Base-by-base conservation (phyloP, 352 stramenopile species). In the Globisporangium rhizosaccharum region DNA sequence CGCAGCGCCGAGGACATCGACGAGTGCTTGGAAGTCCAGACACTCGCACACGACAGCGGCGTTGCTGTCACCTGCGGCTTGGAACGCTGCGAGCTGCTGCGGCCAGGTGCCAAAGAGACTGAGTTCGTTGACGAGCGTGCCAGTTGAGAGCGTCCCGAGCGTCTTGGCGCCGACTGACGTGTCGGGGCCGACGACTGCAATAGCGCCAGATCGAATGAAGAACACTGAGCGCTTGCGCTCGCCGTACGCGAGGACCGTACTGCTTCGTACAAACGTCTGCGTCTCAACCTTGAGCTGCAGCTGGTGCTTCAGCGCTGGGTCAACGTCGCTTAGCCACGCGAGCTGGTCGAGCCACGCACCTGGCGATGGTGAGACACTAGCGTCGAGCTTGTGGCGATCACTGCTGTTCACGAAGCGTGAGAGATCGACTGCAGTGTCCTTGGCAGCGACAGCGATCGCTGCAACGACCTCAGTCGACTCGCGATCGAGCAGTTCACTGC, bases 91-190 rank as follows among this genome's bases (percentile, higher is more conserved):
- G 26, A 65, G 65, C 39, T 74, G 57, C 30, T 67, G 62, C 1
- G 73, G 57, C 75, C 75, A 88, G 14, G 41, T 58, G 18, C 67
- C 65, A 47, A 91, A 83, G 10, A 91, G 47, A 5, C 71, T 71
- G 59, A 84, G 62, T 41, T 91, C 77, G 39, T 91, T 91, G 41
- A 87, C 75, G 23, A 73, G 36, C 1, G 65, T 30, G 8, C 59
- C 53, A 0, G 61, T 53, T 6, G 30, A 36, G 8, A 90, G 26
- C 1, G 42, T 56, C 37, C 72, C 73, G n/a, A 81, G 55, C 33
- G 65, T 23, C 30, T 73, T 63, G 6, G 66, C 56, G 9, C 78
- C 78, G 8, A 68, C 69, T 0, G 78, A 76, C 3, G 79, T 84
- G 26, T 61, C 33, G 0, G 81, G 76, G 8, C 81, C 79, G 11